phyloP scores from a whole-genome alignment of 2,329 filamentous ascomycete species.

The Plectosphaerella plurivora region DNA sequence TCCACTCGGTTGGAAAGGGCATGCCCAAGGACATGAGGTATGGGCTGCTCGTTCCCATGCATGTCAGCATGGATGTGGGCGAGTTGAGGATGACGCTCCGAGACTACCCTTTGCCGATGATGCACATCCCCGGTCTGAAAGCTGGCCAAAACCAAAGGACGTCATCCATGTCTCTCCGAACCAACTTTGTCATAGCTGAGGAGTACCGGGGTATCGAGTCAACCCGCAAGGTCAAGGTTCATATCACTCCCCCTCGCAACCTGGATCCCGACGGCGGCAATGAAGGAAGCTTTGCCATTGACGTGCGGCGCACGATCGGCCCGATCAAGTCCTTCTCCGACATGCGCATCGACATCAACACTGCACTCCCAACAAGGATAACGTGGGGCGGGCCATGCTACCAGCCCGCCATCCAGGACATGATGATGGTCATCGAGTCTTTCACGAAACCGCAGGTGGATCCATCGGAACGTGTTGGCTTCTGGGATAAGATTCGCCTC shows the following conservation, averaged over 20 bases:
- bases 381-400: slow-evolving; percentile 92
- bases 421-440: slow-evolving; percentile 99
- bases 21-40: slow-evolving; percentile 93
- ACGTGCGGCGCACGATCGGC: slow-evolving; percentile 85
- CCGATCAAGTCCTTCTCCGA: slow-evolving; percentile 97
- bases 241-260: slow-evolving; percentile 71
- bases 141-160: slow-evolving; percentile 73
- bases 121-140: slow-evolving; percentile 84
- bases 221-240: slow-evolving; percentile 72
- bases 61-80: slow-evolving; percentile 82
- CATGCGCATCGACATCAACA: slow-evolving; percentile 89
- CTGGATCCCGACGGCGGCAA: slow-evolving; percentile 50
- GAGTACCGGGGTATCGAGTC: slow-evolving; percentile 82
- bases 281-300: slow-evolving; percentile 70
- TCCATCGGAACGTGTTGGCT: slow-evolving; percentile 87
- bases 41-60: slow-evolving; percentile 83
- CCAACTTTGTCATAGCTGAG: slow-evolving; percentile 94
- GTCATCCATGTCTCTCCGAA: slow-evolving; percentile 77
- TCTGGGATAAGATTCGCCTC: slow-evolving; percentile 97
- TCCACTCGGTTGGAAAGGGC: slow-evolving; percentile 90
- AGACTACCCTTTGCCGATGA: slow-evolving; percentile 87
- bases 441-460: slow-evolving; percentile 96
- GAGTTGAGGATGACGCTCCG: slow-evolving; percentile 82
- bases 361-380: slow-evolving; percentile 82
- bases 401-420: slow-evolving; percentile 95